Evolutionary conservation across 768 basidiomycete species (phyloP).

Genomic region (Leucosporidium creatinivorum): DNA sequence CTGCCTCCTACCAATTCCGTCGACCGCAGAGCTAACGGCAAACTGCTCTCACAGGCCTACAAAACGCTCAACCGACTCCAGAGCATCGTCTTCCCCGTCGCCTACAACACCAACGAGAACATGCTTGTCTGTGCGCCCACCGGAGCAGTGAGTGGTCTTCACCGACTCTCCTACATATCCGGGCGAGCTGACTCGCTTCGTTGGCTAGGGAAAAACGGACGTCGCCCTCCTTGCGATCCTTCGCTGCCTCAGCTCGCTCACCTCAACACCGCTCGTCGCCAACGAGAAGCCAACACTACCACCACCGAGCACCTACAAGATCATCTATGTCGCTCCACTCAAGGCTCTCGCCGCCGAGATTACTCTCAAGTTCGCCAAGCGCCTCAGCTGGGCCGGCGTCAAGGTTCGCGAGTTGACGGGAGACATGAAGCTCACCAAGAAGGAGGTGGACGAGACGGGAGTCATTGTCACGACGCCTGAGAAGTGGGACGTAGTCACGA

Average conservation of each 20-base stretch:
- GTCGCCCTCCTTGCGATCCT: conserved; percentile 90
- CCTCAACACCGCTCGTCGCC: conserved; percentile 3
- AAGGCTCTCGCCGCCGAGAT: conserved; percentile 96
- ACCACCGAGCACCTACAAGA: conserved; percentile 66
- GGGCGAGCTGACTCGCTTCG: neutral
- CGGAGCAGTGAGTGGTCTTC: conserved; percentile 65
- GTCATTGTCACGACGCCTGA: conserved; percentile 98
- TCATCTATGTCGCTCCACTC: conserved; percentile 99
- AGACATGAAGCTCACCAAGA: conserved; percentile 94
- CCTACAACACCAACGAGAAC: conserved; percentile 93
- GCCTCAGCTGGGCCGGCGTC: conserved; percentile 79
- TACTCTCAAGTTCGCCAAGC: conserved; percentile 80
- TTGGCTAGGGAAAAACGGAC: conserved; percentile 93
- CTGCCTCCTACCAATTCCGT: neutral
- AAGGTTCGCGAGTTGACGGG: conserved; percentile 83
- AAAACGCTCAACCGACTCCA: conserved; percentile 83
- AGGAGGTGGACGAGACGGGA: conserved; percentile 89
- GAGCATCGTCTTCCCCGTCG: conserved; percentile 86
- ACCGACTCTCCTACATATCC: neutral
- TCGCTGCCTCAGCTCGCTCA: conserved; percentile 44
- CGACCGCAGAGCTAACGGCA: neutral
- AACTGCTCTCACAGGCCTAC: conserved; percentile 58
- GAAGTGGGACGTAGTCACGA: conserved; percentile 98
- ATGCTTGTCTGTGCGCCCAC: conserved; percentile 94
- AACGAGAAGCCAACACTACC: conserved; percentile 17